phyloP scores from a whole-genome alignment of 2,329 filamentous ascomycete genomes.

The Coleophoma cylindrospora region DNA sequence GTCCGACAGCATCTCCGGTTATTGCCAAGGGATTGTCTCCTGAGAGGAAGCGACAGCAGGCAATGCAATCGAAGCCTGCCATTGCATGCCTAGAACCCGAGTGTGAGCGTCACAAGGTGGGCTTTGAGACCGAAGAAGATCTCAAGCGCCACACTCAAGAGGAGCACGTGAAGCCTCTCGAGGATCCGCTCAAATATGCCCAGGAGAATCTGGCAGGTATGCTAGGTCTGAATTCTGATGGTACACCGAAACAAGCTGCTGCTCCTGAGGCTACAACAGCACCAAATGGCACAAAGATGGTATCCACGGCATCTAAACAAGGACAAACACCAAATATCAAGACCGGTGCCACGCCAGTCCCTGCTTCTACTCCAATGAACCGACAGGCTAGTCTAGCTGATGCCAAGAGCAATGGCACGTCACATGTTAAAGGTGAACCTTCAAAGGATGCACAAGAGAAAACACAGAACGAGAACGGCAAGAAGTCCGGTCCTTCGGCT shows the following conservation, averaged over 20 bases:
- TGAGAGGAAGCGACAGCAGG: constrained; percentile 19
- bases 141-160: constrained; percentile 49
- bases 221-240: constrained; percentile 48
- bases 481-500: constrained; percentile 22
- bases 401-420: constrained; percentile 26
- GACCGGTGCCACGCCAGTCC: constrained; percentile 22
- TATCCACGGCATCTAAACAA: constrained; percentile 19
- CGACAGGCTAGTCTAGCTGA: constrained; percentile 41
- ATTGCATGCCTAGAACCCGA: constrained; percentile 44
- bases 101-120: constrained; percentile 45
- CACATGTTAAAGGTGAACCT: constrained; percentile 11
- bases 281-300: constrained; percentile 30
- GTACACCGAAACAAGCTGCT: constrained; percentile 20
- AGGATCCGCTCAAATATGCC: constrained; percentile 49
- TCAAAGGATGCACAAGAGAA: constrained; percentile 12
- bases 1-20: constrained; percentile 21
- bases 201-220: constrained; percentile 42
- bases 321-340: constrained; percentile 39
- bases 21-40: constrained; percentile 21
- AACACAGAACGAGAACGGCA: constrained; percentile 18
- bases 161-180: constrained; percentile 51
- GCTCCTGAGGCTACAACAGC: constrained; percentile 14
- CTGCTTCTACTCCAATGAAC: constrained; percentile 42
- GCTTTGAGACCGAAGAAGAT: constrained; percentile 50
- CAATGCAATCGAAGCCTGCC: constrained; percentile 14